Evolutionary conservation across 208 protist genomes (phyloP).

Genomic region (Crithidia brevicula): DNA sequence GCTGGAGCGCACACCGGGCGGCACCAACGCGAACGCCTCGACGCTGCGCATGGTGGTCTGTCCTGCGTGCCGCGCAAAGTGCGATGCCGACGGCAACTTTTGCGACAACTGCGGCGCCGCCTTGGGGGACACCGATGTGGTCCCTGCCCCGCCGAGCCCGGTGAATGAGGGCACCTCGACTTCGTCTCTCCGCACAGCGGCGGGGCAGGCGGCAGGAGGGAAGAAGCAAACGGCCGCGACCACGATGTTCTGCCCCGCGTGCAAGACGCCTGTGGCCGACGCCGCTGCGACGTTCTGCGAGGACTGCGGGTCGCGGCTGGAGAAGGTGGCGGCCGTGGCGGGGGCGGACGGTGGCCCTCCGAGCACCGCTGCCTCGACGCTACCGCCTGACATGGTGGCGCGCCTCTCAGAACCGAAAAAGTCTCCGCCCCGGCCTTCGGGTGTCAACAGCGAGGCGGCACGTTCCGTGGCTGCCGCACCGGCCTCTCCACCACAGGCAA

Average conservation of each 20-base stretch:
- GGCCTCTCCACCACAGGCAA: too few species aligned
- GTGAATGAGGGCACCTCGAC: neutral
- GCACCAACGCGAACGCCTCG: constrained; percentile 50
- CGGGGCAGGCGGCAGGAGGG: too few species aligned
- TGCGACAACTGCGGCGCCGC: constrained; percentile 87
- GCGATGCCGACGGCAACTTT: constrained; percentile 85
- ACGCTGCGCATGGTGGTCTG: constrained; percentile 58
- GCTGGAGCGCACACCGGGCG: constrained; percentile 44
- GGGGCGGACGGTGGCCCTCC: constrained; percentile 17
- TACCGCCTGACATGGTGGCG: constrained; percentile 12
- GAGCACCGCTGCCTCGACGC: neutral
- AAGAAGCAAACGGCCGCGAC: neutral
- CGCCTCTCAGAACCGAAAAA: neutral
- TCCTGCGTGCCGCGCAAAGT: constrained; percentile 71
- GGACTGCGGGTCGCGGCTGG: constrained; percentile 77
- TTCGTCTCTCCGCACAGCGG: neutral
- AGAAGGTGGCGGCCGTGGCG: constrained; percentile 8
- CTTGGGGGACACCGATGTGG: constrained; percentile 47
- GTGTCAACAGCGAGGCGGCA: too few species aligned
- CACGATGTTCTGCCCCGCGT: constrained; percentile 56
- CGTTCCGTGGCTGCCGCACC: too few species aligned
- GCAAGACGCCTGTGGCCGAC: constrained; percentile 53
- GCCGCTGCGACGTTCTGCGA: constrained; percentile 68
- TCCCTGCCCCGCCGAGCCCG: neutral
- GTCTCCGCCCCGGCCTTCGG: too few species aligned